Percentiles rank a stretch among this genome's conserved stretches.
Evolutionary conservation across 495 filamentous ascomycete species (phyloP).

Genomic region (Immersiella caudata): DNA sequence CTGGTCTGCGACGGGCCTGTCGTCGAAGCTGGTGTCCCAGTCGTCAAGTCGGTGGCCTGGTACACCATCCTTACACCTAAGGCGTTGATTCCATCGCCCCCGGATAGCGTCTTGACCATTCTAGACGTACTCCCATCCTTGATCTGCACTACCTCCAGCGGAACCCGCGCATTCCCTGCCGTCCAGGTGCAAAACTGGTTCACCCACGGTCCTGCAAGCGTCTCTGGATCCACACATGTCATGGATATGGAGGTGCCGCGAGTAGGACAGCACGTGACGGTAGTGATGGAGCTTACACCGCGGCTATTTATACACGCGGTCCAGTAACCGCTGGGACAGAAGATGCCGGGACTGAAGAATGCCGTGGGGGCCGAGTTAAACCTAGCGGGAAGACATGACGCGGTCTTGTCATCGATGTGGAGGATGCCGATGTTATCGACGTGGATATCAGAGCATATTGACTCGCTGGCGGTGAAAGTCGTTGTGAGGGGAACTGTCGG

Average conservation of each 20-base stretch:
- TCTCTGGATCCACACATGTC: slow-evolving; percentile 23
- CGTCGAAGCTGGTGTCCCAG: neutral
- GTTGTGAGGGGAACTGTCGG: slow-evolving; percentile 30
- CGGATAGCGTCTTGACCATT: neutral
- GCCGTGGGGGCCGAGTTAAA: slow-evolving; percentile 24
- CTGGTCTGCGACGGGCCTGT: neutral
- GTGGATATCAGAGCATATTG: slow-evolving; percentile 28
- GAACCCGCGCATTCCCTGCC: slow-evolving; percentile 1
- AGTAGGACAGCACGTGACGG: slow-evolving; percentile 35
- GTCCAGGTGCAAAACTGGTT: slow-evolving; percentile 31
- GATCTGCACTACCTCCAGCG: slow-evolving; percentile 21
- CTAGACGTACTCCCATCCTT: slow-evolving; percentile 19
- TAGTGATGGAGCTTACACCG: slow-evolving; percentile 30
- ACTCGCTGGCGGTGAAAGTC: slow-evolving; percentile 22
- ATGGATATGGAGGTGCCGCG: slow-evolving; percentile 20
- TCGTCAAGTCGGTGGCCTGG: slow-evolving; percentile 26
- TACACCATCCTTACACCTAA: slow-evolving; percentile 35
- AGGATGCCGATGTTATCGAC: slow-evolving; percentile 8
- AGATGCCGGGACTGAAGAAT: slow-evolving; percentile 35
- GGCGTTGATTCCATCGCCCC: slow-evolving; percentile 26
- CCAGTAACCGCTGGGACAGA: slow-evolving; percentile 34
- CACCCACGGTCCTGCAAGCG: slow-evolving; percentile 19
- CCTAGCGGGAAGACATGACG: slow-evolving; percentile 28
- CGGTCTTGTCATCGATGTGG: slow-evolving; percentile 25
- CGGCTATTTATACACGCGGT: slow-evolving; percentile 26